Base-by-base conservation (phyloP, 2,329 filamentous ascomycete species). In the Penicillium vulpinum region DNA sequence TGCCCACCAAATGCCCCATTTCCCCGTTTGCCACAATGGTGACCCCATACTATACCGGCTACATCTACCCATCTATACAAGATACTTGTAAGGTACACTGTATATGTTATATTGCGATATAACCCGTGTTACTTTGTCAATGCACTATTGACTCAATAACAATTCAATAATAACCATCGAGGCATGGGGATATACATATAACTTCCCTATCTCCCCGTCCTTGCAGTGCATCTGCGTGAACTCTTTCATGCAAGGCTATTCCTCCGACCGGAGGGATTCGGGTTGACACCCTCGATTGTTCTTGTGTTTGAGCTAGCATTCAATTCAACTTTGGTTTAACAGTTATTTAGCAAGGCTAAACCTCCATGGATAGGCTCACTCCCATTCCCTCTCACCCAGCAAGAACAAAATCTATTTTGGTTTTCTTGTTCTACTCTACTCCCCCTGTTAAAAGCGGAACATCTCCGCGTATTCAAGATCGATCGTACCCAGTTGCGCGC, bases 401-500 rank as follows among this genome's bases (percentile, higher is more conserved):
- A 53, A 54, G 43, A 59, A 26, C 16, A 43, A 48, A 29, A 15
- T 58, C 47, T 52, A 46, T 55, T 58, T 59, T 59, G 22, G n/a
- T 22, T 45, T 46, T 35, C 21, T 18, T 51, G 22, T 52, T 38
- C 13, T 45, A 28, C 40, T 58, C 41, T 49, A 47, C 22, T 18
- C 26, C 31, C 36, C 35, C 13, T n/a, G 10, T 21, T 10, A 21
- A 44, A 18, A 24, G 24, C 13, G 38, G 16, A 46, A 52, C n/a
- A 21, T 41, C 21, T 22, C 44, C 31, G 28, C 26, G 29, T 28
- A 28, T 22, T 55, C 53, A 62, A 36, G 62, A 63, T 41, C 64
- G 63, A 47, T 67, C 64, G 50, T 64, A 60, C 13, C 61, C 63
- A 9, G 60, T 61, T 15, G 56, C 28, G 9, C 62, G 50, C 24